These are phyloP conservation scores for Coemansia aciculifera DNA, from an alignment of 192 early-diverging fungal genomes.

Conservation along the genomic window DNA sequence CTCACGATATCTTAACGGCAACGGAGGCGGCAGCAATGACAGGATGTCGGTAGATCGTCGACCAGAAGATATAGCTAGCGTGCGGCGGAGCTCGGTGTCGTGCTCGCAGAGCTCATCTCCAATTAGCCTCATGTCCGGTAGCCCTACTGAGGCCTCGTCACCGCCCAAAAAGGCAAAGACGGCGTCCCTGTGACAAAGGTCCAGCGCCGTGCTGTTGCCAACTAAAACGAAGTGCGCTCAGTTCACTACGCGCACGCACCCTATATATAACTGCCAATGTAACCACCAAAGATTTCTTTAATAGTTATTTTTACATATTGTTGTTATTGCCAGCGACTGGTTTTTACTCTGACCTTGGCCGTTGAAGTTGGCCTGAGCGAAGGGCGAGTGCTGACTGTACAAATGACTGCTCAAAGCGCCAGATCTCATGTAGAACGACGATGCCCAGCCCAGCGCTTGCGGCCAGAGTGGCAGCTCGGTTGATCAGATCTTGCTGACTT, in stretches of 20 bases:
- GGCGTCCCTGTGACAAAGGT: constrained; percentile 21
- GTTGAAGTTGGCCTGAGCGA: constrained; percentile 13
- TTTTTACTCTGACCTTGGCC: constrained; percentile 6
- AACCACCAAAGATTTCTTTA: background rate
- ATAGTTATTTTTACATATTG: background rate
- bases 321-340: background rate
- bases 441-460: constrained; percentile 19
- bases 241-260: background rate
- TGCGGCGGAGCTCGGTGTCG: constrained; percentile 12
- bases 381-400: constrained; percentile 23
- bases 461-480: constrained; percentile 13
- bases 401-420: constrained; percentile 36
- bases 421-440: constrained; percentile 27
- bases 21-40: constrained; percentile 6
- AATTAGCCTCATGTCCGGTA: constrained; percentile 8
- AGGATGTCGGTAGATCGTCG: background rate
- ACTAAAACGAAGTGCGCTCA: background rate
- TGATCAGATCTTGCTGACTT: background rate
- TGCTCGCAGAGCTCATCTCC: constrained; percentile 17
- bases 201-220: constrained; percentile 1
- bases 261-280: background rate
- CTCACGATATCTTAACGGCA: background rate
- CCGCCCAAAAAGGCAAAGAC: constrained; percentile 55
- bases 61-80: background rate
- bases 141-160: constrained; percentile 18